Base-by-base conservation (phyloP, 306 rosid species). In the Malus orientalis region DNA sequence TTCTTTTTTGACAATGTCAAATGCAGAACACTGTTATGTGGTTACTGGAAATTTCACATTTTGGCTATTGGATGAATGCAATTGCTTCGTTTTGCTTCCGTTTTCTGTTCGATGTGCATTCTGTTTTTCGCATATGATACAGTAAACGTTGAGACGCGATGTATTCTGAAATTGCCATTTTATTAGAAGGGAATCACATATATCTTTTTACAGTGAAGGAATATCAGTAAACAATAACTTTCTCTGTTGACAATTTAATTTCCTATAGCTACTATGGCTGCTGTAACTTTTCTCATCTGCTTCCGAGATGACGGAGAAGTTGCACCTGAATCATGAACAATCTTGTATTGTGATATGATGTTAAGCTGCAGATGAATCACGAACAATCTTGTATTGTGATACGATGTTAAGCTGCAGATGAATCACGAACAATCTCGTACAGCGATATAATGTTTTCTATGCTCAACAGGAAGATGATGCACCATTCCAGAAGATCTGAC, bases 401-500 rank as follows among this genome's bases (percentile, higher is more conserved):
- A 95, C 71, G 11, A 83, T 87, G 81, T 90, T 95, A 49, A 49
- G 22, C 36, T 53, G 67, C 73, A 63, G 49, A 51, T 71, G 98
- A 86, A 71, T 81, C 96, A 42, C 74, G 86, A 88, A 90, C 78
- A 78, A 95, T 88, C 90, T 95, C 97, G n/a, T 92, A 89, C 18
- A 92, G 12, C 49, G 96, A 92, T 78, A 95, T 82, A 13, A 83
- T 87, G 81, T 90, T 95, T 81, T 95, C 98, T 67, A 95, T 86
- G 4, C 74, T 84, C 93, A 95, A 83, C 62, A 95, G 85, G 79
- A 92, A 93, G 76, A 95, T 95, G 80, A 95, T 90, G 87, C 97
- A 92, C 99, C 99, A 92, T 71, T 92, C 97, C 89, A 95, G 86
- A 85, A 92, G 88, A 87, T 95, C 97, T 13, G 97, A 95, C 83